phyloP scores from a whole-genome alignment of 2,329 filamentous ascomycete genomes.

The Coniochaeta pulveracea region DNA sequence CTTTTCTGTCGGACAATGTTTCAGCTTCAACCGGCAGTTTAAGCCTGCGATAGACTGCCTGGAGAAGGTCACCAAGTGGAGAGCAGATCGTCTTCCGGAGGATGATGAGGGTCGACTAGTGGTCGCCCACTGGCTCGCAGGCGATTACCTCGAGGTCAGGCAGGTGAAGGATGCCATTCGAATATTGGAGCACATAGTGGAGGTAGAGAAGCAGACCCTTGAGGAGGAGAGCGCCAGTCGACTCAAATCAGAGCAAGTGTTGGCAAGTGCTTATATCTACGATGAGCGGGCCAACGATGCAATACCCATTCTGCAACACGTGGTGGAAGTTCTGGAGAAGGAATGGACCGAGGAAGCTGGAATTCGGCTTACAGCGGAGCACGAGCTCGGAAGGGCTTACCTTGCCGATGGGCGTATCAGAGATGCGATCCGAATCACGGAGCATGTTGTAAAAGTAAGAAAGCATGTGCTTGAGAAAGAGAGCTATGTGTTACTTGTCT shows the following conservation, averaged over 20 bases:
- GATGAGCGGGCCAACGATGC: slow-evolving; percentile 13
- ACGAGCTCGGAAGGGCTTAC: slow-evolving; percentile 11
- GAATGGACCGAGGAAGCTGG: slow-evolving; percentile 2
- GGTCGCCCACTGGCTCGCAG: not conserved
- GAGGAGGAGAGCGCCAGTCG: slow-evolving; percentile 1
- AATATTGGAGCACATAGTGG: not conserved
- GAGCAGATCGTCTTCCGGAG: not conserved
- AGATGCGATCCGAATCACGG: slow-evolving; percentile 8
- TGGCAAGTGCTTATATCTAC: slow-evolving; percentile 9
- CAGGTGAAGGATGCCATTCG: not conserved
- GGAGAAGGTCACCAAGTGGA: slow-evolving; percentile 1
- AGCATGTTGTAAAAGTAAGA: not conserved
- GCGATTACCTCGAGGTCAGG: not conserved
- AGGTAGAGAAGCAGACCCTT: not conserved
- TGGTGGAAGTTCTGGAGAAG: not conserved
- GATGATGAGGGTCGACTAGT: not conserved
- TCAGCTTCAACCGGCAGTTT: slow-evolving; percentile 7
- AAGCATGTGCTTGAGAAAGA: not conserved
- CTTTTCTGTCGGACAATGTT: slow-evolving; percentile 7
- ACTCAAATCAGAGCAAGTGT: slow-evolving; percentile 9
- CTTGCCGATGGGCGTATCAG: slow-evolving; percentile 11
- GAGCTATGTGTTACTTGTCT: not conserved
- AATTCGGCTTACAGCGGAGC: slow-evolving; percentile 5
- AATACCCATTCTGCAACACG: slow-evolving; percentile 1
- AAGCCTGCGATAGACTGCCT: slow-evolving; percentile 4